Conservation (phyloP, 345 rosid genomes). For the Eucalyptus sp. region DNA sequence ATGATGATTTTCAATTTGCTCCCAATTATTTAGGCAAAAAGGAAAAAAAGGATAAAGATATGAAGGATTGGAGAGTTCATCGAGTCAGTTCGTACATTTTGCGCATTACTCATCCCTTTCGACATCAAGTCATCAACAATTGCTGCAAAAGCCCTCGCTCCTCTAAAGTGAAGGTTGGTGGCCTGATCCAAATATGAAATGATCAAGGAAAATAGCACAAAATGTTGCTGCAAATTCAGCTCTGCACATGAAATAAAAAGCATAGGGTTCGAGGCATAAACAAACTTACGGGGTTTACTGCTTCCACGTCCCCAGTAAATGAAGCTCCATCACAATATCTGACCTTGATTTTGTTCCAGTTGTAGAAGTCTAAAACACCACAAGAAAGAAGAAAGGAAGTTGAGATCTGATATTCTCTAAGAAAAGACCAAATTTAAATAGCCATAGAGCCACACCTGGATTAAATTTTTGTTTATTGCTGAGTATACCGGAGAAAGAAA, state of each 20-base stretch:
- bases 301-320: slow-evolving; percentile 77
- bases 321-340: slow-evolving; percentile 95
- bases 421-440: background rate
- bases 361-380: slow-evolving; percentile 51
- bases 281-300: slow-evolving; percentile 59
- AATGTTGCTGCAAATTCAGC: background rate
- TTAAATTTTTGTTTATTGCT: slow-evolving; percentile 41
- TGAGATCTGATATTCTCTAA: background rate
- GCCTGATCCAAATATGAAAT: slow-evolving; percentile 43
- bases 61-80: background rate
- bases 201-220: background rate
- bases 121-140: slow-evolving; percentile 62
- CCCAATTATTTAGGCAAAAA: background rate
- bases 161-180: slow-evolving; percentile 92
- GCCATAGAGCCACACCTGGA: slow-evolving; percentile 41
- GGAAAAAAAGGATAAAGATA: background rate
- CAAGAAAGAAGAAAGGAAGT: background rate
- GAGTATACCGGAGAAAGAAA: slow-evolving; percentile 81
- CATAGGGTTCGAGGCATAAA: background rate
- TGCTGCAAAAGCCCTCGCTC: slow-evolving; percentile 76
- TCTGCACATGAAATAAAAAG: background rate
- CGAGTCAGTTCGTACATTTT: slow-evolving; percentile 29
- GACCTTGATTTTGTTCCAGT: slow-evolving; percentile 86
- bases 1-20: background rate
- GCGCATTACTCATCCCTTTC: slow-evolving; percentile 80